Evolutionary conservation across 2,329 filamentous ascomycete species (phyloP), one percentile per base, ranked within the genome.

Genomic region (Cercospora sojina): DNA sequence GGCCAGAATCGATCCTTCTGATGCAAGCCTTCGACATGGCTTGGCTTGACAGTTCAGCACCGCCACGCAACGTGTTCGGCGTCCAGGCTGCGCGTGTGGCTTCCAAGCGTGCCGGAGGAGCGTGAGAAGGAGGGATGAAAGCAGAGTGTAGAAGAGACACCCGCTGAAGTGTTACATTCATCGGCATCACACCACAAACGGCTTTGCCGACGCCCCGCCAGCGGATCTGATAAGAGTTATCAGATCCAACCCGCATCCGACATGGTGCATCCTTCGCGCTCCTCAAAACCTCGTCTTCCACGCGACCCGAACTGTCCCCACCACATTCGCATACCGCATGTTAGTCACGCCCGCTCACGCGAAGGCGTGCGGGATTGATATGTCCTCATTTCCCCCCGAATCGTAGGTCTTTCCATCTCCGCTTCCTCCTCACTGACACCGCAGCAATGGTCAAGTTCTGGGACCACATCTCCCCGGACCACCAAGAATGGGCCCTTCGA

Each of bases 401-500:
- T 13, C 23, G 47, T 53, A 27, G 47, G 47, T 29, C 47, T 53
- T 53, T 8, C 47, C 2, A 13, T 53, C 3, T 53, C 23, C 47
- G 8, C 8, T n/a, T 53, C 23, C 6, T 4, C 8, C 23, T 13
- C 3, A 64, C 62, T 56, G 12, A 35, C 18, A 29, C 23, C 38
- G 23, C 29, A 60, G 38, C 47, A 43, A 90, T 90, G 88, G 81
- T 81, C 18, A 85, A 85, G 76, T 88, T 86, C 77, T 88, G 82
- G 75, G 75, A 83, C 18, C 83, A 82, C 41, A 82, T 91, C 67
- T 76, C 83, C 3, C 76, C 81, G 6, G 81, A 88, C 31, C 83
- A 91, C 35, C 81, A 83, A 64, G 78, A 82, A 47, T 93, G 90
- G 89, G 85, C 88, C 59, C 82, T 88, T 57, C 77, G 81, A 10